Conservation (phyloP, 192 early-diverging fungal genomes). For the Linderina pennispora region DNA sequence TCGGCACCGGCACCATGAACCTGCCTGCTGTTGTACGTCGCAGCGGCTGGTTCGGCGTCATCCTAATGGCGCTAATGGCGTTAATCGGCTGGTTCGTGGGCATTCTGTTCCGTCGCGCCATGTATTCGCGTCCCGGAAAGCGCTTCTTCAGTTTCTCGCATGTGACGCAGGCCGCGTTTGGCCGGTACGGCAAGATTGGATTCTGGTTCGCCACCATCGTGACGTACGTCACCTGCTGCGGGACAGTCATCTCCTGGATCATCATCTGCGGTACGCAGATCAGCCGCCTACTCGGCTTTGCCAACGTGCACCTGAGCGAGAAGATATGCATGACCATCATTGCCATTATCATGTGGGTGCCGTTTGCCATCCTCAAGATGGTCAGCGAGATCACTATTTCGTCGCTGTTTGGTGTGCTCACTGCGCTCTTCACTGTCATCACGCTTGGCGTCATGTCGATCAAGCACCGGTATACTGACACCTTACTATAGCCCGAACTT, state of each 20-base stretch:
- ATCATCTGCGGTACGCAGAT: conserved; percentile 72
- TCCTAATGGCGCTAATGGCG: conserved; percentile 62
- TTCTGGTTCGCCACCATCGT: conserved; percentile 51
- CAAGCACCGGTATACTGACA: conserved; percentile 33
- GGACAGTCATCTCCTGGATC: conserved; percentile 63
- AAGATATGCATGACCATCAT: conserved; percentile 64
- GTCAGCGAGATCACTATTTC: conserved; percentile 75
- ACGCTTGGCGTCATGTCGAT: conserved; percentile 32
- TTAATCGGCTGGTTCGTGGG: conserved; percentile 70
- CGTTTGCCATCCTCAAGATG: conserved; percentile 70
- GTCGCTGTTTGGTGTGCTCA: conserved; percentile 65
- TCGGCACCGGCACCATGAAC: conserved; percentile 75
- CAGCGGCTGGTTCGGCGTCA: conserved; percentile 72
- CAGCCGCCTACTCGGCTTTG: conserved; percentile 47
- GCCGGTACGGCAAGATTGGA: conserved; percentile 57
- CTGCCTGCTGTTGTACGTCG: conserved; percentile 69
- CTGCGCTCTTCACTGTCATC: conserved; percentile 58
- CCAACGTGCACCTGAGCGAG: conserved; percentile 29
- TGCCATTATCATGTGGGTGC: conserved; percentile 60
- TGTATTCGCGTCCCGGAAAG: conserved; percentile 61
- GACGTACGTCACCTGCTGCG: conserved; percentile 58
- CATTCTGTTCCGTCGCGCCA: conserved; percentile 60
- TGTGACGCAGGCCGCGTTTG: conserved; percentile 63
- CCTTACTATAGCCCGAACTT: conserved; percentile 31
- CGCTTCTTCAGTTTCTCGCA: conserved; percentile 57